Evolutionary conservation across 352 stramenopile genomes (phyloP).

Genomic region (Pythium apleroticum): DNA sequence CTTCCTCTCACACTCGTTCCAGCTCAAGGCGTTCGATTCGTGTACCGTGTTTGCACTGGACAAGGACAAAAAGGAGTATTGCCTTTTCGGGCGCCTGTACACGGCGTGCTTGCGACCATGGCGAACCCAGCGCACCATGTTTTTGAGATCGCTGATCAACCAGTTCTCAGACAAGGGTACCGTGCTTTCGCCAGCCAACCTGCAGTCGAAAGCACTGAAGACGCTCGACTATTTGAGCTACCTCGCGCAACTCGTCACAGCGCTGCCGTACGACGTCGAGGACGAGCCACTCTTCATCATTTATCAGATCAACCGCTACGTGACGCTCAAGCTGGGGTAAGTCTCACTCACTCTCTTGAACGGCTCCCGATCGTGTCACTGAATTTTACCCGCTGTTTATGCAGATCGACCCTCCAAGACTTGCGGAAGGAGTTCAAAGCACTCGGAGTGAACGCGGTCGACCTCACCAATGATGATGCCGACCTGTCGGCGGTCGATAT

Average conservation of each 20-base stretch:
- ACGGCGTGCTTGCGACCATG: constrained; percentile 49
- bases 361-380: too few relatives aligned
- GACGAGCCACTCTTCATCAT: constrained; percentile 87
- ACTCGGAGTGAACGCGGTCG: constrained; percentile 33
- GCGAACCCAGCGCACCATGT: constrained; percentile 48
- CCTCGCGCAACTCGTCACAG: constrained; percentile 60
- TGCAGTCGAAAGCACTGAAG: constrained; percentile 19
- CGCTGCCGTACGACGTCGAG: constrained; percentile 77
- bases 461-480: constrained; percentile 50
- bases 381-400: not conserved
- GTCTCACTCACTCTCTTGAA: constrained; percentile 4
- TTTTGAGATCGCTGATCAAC: constrained; percentile 67
- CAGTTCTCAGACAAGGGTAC: constrained; percentile 64
- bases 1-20: constrained; percentile 61
- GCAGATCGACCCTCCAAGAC: constrained; percentile 54
- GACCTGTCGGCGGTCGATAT: constrained; percentile 49
- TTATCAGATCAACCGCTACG: constrained; percentile 83
- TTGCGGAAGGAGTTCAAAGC: constrained; percentile 49
- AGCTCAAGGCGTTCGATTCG: constrained; percentile 53
- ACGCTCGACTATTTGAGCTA: constrained; percentile 78
- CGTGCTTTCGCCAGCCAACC: constrained; percentile 34
- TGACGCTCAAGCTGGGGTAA: constrained; percentile 80
- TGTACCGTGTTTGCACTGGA: constrained; percentile 51
- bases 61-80: constrained; percentile 72
- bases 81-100: constrained; percentile 74